Evolutionary conservation across 148 eudicot species (phyloP).

Genomic region (Vaccinium macrocarpon): DNA sequence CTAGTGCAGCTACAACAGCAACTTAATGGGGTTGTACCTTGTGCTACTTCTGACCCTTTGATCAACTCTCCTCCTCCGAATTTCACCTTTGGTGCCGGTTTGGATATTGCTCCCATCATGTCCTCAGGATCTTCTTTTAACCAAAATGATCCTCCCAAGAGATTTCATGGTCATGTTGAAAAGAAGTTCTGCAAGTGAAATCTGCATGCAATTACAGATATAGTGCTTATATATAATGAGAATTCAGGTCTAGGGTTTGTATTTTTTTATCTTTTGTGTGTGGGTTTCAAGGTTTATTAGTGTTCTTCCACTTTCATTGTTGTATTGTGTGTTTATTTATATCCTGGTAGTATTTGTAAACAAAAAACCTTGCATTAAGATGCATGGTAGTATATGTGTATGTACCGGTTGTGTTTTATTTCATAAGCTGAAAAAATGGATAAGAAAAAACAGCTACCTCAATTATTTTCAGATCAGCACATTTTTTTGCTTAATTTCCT

Average conservation of each 20-base stretch:
- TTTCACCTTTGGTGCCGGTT: slow-evolving; percentile 23
- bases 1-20: slow-evolving; percentile 25
- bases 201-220: background rate
- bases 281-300: background rate
- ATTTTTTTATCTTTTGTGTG: background rate
- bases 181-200: slow-evolving; percentile 7
- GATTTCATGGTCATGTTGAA: slow-evolving; percentile 4
- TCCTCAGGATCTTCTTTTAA: slow-evolving; percentile 6
- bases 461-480: background rate
- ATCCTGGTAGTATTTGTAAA: background rate
- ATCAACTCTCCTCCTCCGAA: slow-evolving; percentile 10
- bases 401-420: background rate
- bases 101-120: slow-evolving; percentile 39
- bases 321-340: background rate
- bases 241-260: background rate
- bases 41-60: slow-evolving; percentile 1
- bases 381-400: background rate
- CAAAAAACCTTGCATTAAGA: background rate
- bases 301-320: background rate
- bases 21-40: background rate
- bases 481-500: background rate
- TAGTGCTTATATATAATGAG: background rate
- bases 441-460: background rate
- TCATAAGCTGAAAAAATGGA: background rate
- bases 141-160: slow-evolving; percentile 17